Evolutionary conservation across 148 eudicot genomes (phyloP), one percentile per base, ranked within the genome.

Genomic region (Fagopyrum tataricum): DNA sequence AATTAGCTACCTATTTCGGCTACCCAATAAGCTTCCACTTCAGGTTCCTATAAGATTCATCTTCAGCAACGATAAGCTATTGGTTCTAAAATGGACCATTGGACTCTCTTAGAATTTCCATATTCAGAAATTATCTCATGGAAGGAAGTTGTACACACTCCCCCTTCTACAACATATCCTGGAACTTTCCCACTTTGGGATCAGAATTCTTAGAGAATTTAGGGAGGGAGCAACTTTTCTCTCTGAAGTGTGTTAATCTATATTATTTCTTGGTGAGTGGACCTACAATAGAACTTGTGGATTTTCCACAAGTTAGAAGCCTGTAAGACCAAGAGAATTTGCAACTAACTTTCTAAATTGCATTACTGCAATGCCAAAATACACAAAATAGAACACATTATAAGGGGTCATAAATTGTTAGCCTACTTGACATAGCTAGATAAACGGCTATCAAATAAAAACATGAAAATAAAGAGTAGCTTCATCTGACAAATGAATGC

Each of bases 231-330:
- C 21, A 26, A 55, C 2, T 58, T 58, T 21, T 23, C 64, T 7
- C 52, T 48, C 37, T 8, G 64, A 12, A 20, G 64, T 58, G 23
- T 21, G 37, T 37, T 58, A 23, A 7, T 58, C 2, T 58, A 20
- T 8, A 5, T 58, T 58, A 58, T 58, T 58, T 58, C 37, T 10
- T 21, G 64, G 7, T 9, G 37, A 21, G 64, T 58, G 37, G n/a
- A 58, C 7, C 21, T 23, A 58, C 11, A 7, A 31, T 23, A 21
- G 23, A 6, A 53, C 14, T 62, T 62, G 68, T 62, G 42, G 40
- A 26, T 26, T 59, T 59, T 24, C 67, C 40, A 59, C 67, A 59
- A 59, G 40, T 40, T 23, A 26, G 7, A 59, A 59, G 67, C 67
- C 62, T 31, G 37, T 18, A 62, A 31, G 6, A 5, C 37, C 66